phyloP scores from a whole-genome alignment of 306 rosid genomes.

The Cucumis melo region DNA sequence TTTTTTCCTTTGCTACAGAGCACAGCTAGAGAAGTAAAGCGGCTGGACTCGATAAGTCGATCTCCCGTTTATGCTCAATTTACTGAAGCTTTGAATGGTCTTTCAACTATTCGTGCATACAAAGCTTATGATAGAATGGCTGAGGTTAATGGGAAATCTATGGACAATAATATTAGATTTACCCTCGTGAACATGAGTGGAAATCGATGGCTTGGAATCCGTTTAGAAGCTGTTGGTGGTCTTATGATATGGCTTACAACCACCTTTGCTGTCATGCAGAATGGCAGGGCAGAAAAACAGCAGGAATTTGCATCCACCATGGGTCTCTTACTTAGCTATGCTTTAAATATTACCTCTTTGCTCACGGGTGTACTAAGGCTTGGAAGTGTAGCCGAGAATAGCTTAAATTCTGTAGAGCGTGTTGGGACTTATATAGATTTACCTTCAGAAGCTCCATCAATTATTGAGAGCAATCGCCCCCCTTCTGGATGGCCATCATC shows the following conservation, averaged over 20 bases:
- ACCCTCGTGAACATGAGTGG: slow-evolving; percentile 29
- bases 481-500: slow-evolving; percentile 38
- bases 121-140: slow-evolving; percentile 92
- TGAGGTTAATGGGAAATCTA: slow-evolving; percentile 43
- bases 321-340: slow-evolving; percentile 58
- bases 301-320: slow-evolving; percentile 35
- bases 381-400: slow-evolving; percentile 36
- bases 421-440: slow-evolving; percentile 67
- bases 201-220: slow-evolving; percentile 38
- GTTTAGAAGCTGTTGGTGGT: slow-evolving; percentile 33
- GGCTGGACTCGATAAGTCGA: slow-evolving; percentile 82
- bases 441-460: slow-evolving; percentile 43
- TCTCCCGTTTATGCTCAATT: slow-evolving; percentile 97
- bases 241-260: slow-evolving; percentile 42
- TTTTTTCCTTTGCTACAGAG: slow-evolving; percentile 34
- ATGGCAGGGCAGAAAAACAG: slow-evolving; percentile 32
- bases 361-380: slow-evolving; percentile 73
- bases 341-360: slow-evolving; percentile 70
- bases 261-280: slow-evolving; percentile 43
- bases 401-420: slow-evolving; percentile 65
- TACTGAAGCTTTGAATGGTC: slow-evolving; percentile 86
- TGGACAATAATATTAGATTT: slow-evolving; percentile 31
- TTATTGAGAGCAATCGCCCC: slow-evolving; percentile 33
- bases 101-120: slow-evolving; percentile 77
- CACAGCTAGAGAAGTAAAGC: slow-evolving; percentile 86